Conservation (phyloP, 306 rosid species). For the Prunus mongolica region DNA sequence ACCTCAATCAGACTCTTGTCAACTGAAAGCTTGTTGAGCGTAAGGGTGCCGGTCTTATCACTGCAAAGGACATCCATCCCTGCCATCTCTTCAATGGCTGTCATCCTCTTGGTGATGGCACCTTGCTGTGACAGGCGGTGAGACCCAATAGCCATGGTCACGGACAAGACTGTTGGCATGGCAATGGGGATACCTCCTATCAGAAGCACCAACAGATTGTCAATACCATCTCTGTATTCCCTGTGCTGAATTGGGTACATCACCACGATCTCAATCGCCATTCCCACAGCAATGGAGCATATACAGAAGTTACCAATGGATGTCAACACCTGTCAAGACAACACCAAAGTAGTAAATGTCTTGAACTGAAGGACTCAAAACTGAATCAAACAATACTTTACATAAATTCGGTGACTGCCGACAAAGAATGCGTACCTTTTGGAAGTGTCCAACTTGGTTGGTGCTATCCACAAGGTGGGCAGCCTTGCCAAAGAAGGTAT, state of each 20-base stretch:
- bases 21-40: constrained; percentile 85
- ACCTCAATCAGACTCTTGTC: constrained; percentile 84
- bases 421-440: constrained; percentile 41
- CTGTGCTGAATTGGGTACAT: constrained; percentile 73
- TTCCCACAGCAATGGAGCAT: constrained; percentile 78
- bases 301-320: constrained; percentile 90
- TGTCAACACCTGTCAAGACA: constrained; percentile 69
- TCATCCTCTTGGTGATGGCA: constrained; percentile 96
- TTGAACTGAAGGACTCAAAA: neutral
- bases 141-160: constrained; percentile 95
- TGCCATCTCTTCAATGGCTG: constrained; percentile 97
- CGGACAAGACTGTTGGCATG: constrained; percentile 93
- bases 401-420: too few species aligned
- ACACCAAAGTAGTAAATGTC: neutral
- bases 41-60: constrained; percentile 96
- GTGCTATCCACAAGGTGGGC: constrained; percentile 95
- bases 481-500: constrained; percentile 92
- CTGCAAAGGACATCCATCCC: constrained; percentile 96
- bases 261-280: constrained; percentile 80
- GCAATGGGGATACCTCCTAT: constrained; percentile 97
- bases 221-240: constrained; percentile 83
- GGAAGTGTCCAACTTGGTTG: constrained; percentile 96
- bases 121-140: constrained; percentile 86
- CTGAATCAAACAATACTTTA: neutral
- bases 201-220: constrained; percentile 83